Percentiles rank a stretch among this genome's conserved stretches.
phyloP scores from a whole-genome alignment of 306 rosid species.

The Crotalaria pallida region DNA sequence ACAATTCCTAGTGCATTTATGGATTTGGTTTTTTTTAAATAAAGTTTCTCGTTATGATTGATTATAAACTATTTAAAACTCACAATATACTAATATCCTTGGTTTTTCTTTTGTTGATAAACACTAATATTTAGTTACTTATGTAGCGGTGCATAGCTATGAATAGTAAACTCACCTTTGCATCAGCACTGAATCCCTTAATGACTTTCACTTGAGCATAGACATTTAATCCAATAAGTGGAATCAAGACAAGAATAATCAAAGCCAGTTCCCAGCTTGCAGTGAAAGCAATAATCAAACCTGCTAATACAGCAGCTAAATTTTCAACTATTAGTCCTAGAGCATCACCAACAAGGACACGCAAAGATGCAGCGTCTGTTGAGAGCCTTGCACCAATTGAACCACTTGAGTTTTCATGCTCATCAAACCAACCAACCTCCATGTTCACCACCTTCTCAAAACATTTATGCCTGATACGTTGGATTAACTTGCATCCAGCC shows the following conservation, averaged over 20 bases:
- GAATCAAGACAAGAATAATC: conserved; percentile 58
- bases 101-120: no score
- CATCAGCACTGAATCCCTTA: conserved; percentile 79
- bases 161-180: conserved; percentile 50
- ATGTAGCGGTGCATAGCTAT: not conserved
- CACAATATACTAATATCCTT: no score
- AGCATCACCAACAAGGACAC: conserved; percentile 75
- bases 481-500: conserved; percentile 72
- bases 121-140: not conserved
- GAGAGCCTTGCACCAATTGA: conserved; percentile 78
- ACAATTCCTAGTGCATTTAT: not conserved
- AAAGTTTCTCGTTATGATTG: not conserved
- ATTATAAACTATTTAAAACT: no score
- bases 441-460: conserved; percentile 69
- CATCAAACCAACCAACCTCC: conserved; percentile 92
- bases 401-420: conserved; percentile 75
- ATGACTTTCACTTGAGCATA: conserved; percentile 63
- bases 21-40: no score
- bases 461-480: conserved; percentile 63
- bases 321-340: conserved; percentile 55
- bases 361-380: conserved; percentile 72
- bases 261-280: conserved; percentile 73
- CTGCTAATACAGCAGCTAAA: conserved; percentile 53
- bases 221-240: conserved; percentile 61
- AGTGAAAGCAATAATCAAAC: conserved; percentile 62